A percentile compares a stretch with the other conserved stretches of the same genome.
Evolutionary conservation across 2,329 filamentous ascomycete species (phyloP).

Genomic region (Dactylellina drechsleri): DNA sequence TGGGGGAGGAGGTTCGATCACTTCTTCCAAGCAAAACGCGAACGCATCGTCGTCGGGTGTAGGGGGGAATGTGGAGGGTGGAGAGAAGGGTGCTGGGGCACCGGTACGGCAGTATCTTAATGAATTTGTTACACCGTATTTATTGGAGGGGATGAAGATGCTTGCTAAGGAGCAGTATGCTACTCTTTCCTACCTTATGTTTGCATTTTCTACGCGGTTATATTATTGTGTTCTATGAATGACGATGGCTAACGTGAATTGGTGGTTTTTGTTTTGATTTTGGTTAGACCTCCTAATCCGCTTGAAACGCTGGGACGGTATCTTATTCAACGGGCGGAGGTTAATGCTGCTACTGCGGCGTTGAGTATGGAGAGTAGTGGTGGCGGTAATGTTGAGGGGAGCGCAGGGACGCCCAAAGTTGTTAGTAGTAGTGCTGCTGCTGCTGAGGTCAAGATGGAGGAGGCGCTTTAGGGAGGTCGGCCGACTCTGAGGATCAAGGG

Average conservation of each 20-base stretch:
- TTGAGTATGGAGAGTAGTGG: background rate
- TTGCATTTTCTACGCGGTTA: background rate
- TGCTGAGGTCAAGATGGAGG: conserved; percentile 51
- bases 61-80: background rate
- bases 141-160: conserved; percentile 59
- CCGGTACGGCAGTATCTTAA: conserved; percentile 59
- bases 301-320: conserved; percentile 41
- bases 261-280: background rate
- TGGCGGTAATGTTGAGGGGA: background rate
- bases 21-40: background rate
- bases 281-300: conserved; percentile 44
- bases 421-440: background rate
- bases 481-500: too few relatives aligned
- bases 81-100: conserved; percentile 53
- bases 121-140: conserved; percentile 58
- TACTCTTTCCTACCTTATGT: background rate
- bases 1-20: background rate
- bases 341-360: conserved; percentile 17
- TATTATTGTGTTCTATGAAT: background rate
- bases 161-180: conserved; percentile 57
- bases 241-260: background rate
- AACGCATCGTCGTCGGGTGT: background rate
- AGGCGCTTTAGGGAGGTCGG: conserved; percentile 31
- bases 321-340: conserved; percentile 39
- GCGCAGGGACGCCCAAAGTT: conserved; percentile 10